Percentiles rank a stretch among this genome's conserved stretches.
Conservation (phyloP, 768 basidiomycete species). For the Trichaptum fuscoviolaceum region DNA sequence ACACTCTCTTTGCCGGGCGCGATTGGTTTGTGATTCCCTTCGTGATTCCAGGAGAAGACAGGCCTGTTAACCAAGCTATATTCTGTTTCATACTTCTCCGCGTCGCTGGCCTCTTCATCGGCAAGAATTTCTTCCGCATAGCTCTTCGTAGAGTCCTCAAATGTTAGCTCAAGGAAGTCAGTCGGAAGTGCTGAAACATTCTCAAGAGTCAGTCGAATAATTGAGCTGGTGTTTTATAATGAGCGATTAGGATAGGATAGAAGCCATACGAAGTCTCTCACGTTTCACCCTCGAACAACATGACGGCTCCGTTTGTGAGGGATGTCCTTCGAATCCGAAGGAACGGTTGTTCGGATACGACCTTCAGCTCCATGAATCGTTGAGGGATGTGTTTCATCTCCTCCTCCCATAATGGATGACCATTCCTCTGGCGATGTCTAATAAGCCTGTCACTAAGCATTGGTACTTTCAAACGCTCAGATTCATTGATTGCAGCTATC, state of each 20-base stretch:
- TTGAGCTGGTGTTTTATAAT: slow-evolving; percentile 48
- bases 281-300: slow-evolving; percentile 95
- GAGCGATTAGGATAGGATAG: slow-evolving; percentile 3
- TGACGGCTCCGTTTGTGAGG: slow-evolving; percentile 89
- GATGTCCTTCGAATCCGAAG: slow-evolving; percentile 82
- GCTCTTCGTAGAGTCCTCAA: slow-evolving; percentile 85
- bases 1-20: slow-evolving; percentile 66
- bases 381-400: slow-evolving; percentile 23
- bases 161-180: slow-evolving; percentile 80
- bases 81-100: slow-evolving; percentile 89
- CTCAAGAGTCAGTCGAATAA: slow-evolving; percentile 81
- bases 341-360: slow-evolving; percentile 84
- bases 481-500: slow-evolving; percentile 12
- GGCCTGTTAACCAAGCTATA: slow-evolving; percentile 71
- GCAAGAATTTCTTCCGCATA: slow-evolving; percentile 71
- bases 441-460: neutral
- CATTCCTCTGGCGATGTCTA: neutral
- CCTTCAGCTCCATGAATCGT: slow-evolving; percentile 72
- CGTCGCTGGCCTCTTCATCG: slow-evolving; percentile 76
- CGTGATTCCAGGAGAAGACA: slow-evolving; percentile 68
- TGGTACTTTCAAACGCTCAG: neutral
- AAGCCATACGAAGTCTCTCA: slow-evolving; percentile 29
- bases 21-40: slow-evolving; percentile 47
- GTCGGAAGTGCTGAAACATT: slow-evolving; percentile 81
- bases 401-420: neutral